A percentile compares a stretch with the other conserved stretches of the same genome.
Evolutionary conservation across 2,329 filamentous ascomycete genomes (phyloP).

Genomic region (Aureobasidium uvarum): DNA sequence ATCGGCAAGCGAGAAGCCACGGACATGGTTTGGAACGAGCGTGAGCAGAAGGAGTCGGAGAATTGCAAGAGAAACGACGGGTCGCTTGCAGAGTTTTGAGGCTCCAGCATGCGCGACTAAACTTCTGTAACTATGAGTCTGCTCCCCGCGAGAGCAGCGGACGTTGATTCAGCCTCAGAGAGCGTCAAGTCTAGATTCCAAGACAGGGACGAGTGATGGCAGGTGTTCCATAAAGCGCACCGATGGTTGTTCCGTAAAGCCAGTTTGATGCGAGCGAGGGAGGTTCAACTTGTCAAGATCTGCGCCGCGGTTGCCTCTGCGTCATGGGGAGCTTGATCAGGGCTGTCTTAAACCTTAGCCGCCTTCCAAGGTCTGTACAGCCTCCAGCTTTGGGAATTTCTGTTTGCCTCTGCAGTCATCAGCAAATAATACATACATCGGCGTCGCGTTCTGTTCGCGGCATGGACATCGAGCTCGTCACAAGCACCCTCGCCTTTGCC

Average conservation of each 20-base stretch:
- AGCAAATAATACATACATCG: background rate
- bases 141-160: too few relatives aligned
- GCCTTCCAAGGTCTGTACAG: slow-evolving; percentile 19
- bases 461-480: background rate
- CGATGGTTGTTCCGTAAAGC: background rate
- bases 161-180: background rate
- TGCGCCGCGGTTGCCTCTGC: slow-evolving; percentile 4
- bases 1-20: slow-evolving; percentile 24
- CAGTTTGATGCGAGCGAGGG: background rate
- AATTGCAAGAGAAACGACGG: slow-evolving; percentile 4
- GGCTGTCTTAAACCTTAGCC: slow-evolving; percentile 20
- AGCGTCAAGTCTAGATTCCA: background rate
- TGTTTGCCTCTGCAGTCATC: slow-evolving; percentile 19
- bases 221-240: background rate
- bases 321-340: slow-evolving; percentile 15
- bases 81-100: slow-evolving; percentile 16
- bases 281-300: slow-evolving; percentile 15
- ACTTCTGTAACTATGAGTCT: background rate
- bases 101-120: background rate
- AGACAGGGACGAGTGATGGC: background rate
- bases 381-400: background rate
- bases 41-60: slow-evolving; percentile 5
- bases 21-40: slow-evolving; percentile 16
- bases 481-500: background rate
- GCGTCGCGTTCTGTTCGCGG: slow-evolving; percentile 5